Evolutionary conservation across 805 yeast genomes (phyloP).

Genomic region (Metschnikowia santaceciliae): DNA sequence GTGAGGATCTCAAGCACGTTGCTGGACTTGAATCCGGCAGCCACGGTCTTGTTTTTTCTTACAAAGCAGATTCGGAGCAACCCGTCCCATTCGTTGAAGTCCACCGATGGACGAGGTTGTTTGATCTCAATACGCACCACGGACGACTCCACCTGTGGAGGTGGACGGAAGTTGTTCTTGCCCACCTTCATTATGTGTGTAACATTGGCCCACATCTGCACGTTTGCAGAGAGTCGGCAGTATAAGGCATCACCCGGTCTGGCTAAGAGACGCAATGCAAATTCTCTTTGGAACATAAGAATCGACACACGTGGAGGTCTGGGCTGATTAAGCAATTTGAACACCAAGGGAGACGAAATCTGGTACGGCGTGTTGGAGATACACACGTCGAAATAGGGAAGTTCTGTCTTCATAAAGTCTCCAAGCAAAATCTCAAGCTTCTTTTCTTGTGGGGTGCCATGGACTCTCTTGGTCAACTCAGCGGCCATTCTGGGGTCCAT

Average conservation of each 20-base stretch:
- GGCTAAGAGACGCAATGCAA: slow-evolving; percentile 88
- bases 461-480: slow-evolving; percentile 94
- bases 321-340: slow-evolving; percentile 85
- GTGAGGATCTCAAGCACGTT: slow-evolving; percentile 79
- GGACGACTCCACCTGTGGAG: slow-evolving; percentile 96
- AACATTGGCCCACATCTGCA: slow-evolving; percentile 99
- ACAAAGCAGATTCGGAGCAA: slow-evolving; percentile 85
- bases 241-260: slow-evolving; percentile 94
- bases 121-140: slow-evolving; percentile 93
- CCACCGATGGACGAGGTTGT: slow-evolving; percentile 89
- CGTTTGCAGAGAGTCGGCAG: slow-evolving; percentile 92
- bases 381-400: slow-evolving; percentile 93
- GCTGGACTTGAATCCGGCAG: slow-evolving; percentile 85
- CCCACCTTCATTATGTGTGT: slow-evolving; percentile 99
- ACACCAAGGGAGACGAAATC: slow-evolving; percentile 93
- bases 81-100: slow-evolving; percentile 97
- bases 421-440: slow-evolving; percentile 90
- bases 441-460: slow-evolving; percentile 91
- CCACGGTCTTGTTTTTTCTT: slow-evolving; percentile 86
- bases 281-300: slow-evolving; percentile 96
- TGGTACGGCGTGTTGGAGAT: slow-evolving; percentile 97
- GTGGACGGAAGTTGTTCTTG: slow-evolving; percentile 93
- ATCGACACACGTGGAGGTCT: slow-evolving; percentile 92
- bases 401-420: slow-evolving; percentile 91
- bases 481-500: slow-evolving; percentile 99